Conservation (phyloP, 2,329 filamentous ascomycete species). For the Neonectria neomacrospora region DNA sequence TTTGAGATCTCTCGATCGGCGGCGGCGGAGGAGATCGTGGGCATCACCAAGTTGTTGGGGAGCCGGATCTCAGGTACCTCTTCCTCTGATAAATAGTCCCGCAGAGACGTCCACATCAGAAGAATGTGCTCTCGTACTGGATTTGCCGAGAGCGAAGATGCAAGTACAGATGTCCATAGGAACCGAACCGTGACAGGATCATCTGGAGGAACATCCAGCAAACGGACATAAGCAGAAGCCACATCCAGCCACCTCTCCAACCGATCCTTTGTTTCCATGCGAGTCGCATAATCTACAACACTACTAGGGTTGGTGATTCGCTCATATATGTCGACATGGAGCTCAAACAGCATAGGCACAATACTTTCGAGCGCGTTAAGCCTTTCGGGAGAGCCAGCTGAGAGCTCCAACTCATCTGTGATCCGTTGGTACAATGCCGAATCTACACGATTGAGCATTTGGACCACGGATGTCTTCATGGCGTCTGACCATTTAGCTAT, state of each 20-base stretch:
- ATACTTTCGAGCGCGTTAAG: conserved; percentile 55
- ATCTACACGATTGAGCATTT: conserved; percentile 66
- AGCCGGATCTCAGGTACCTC: conserved; percentile 65
- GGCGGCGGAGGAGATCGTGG: conserved; percentile 83
- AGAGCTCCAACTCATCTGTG: conserved; percentile 54
- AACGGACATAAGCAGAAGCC: conserved; percentile 58
- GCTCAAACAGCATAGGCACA: conserved; percentile 69
- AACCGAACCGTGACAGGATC: conserved; percentile 62
- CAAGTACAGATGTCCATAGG: conserved; percentile 67
- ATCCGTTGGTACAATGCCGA: conserved; percentile 62
- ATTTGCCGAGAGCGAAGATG: conserved; percentile 63
- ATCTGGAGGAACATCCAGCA: conserved; percentile 48
- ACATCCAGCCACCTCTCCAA: conserved; percentile 64
- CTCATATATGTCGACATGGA: conserved; percentile 71
- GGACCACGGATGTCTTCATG: conserved; percentile 67
- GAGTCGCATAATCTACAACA: conserved; percentile 60
- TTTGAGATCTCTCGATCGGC: conserved; percentile 92
- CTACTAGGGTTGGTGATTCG: conserved; percentile 67
- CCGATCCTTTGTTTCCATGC: conserved; percentile 61
- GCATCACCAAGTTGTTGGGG: conserved; percentile 89
- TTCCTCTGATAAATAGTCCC: conserved; percentile 60
- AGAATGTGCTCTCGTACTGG: conserved; percentile 67
- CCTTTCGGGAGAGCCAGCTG: conserved; percentile 37
- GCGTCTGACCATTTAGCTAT: conserved; percentile 67
- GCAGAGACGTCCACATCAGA: conserved; percentile 67